These are phyloP conservation scores for Globisporangium solare DNA, from an alignment of 352 stramenopile genomes.

Conservation along the genomic window DNA sequence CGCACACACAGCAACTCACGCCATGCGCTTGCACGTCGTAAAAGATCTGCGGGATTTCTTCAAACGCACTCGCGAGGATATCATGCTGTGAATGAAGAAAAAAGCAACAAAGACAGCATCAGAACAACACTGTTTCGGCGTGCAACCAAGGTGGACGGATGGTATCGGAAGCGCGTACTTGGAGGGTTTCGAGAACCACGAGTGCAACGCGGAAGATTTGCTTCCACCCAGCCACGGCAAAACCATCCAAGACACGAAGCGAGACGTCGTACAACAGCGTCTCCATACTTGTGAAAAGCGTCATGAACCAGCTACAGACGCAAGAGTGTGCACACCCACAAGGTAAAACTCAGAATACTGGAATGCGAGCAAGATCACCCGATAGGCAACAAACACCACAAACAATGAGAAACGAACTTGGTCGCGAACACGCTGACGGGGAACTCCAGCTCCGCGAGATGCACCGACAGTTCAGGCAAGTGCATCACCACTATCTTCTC, in stretches of 20 bases:
- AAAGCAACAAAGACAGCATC: not conserved
- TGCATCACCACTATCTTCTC: constrained; percentile 40
- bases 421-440: constrained; percentile 67
- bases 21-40: constrained; percentile 62
- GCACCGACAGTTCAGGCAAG: constrained; percentile 31
- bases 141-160: too few species aligned
- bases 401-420: constrained; percentile 22
- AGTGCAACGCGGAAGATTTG: constrained; percentile 64
- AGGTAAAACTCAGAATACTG: too few species aligned
- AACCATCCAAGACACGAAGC: constrained; percentile 59
- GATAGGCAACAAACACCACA: too few species aligned
- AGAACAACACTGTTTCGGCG: not conserved
- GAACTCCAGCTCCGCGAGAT: constrained; percentile 59
- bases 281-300: constrained; percentile 75
- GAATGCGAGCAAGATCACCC: not conserved
- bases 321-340: constrained; percentile 2
- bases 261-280: constrained; percentile 52
- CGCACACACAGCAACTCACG: constrained; percentile 22
- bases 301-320: constrained; percentile 70
- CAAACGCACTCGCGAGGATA: constrained; percentile 56
- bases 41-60: constrained; percentile 72
- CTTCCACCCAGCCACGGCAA: constrained; percentile 71
- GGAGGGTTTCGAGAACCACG: constrained; percentile 44
- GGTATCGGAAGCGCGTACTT: constrained; percentile 19
- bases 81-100: constrained; percentile 21